Base-by-base conservation (phyloP, 1,284 basidiomycete species). In the Cerrena zonata region DNA sequence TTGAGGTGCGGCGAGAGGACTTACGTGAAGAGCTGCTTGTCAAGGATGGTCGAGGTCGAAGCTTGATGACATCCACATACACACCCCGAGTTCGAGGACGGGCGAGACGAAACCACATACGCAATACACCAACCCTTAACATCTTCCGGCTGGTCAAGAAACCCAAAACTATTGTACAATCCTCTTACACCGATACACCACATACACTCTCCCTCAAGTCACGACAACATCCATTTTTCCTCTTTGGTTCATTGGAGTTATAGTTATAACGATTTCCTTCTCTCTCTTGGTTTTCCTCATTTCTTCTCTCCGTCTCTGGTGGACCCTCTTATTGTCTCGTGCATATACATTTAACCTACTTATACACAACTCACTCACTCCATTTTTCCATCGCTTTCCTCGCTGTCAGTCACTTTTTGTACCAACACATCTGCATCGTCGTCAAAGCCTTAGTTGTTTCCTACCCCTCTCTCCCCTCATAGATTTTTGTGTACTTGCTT, bases 21-120 rank as follows among this genome's bases (percentile, higher is more conserved):
- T 24, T 65, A 65, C 54, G 57, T 63, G 45, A 58, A 56, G 54
- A 65, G 64, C 56, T 54, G 59, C 19, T 55, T 65, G 34, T 64
- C 62, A 40, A 53, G 55, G 49, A 53, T 59, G 48, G 62, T 65
- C 30, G 59, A 54, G 13, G 53, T 56, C 48, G 58, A 57, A 23
- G 39, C 39, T 40, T 40, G 18, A 40, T n/a, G n/a, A n/a, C n/a
- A n/a, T n/a, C n/a, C n/a, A n/a, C n/a, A n/a, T n/a, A n/a, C n/a
- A n/a, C n/a, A n/a, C n/a, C n/a, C n/a, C n/a, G n/a, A n/a, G n/a
- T n/a, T 36, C 27, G 48, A 40, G 15, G 10, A 15, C 15, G 13
- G 39, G 10, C 34, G 10, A n/a, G 34, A n/a, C 11, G 10, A 11
- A 10, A 11, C 34, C 34, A 11, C 34, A n/a, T n/a, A n/a, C 34